Percentiles rank a stretch among this genome's conserved stretches.
Evolutionary conservation across 2,329 filamentous ascomycete genomes (phyloP).

Genomic region (Fusarium zealandicum): DNA sequence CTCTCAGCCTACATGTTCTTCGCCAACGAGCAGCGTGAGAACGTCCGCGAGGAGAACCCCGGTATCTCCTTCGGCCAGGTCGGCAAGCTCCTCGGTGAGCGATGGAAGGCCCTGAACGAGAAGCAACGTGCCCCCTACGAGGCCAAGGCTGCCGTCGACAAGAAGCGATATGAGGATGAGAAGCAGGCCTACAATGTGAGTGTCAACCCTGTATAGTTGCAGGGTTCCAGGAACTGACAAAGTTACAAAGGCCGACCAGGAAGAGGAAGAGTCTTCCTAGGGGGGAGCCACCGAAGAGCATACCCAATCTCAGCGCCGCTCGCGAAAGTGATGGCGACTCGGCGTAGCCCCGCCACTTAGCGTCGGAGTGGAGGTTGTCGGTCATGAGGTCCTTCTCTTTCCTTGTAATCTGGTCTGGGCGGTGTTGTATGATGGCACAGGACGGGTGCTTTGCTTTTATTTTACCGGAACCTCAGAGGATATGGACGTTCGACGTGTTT

Average conservation of each 20-base stretch:
- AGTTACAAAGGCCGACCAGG: slow-evolving; percentile 60
- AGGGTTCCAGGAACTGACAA: slow-evolving; percentile 39
- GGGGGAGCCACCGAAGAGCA: slow-evolving; percentile 12
- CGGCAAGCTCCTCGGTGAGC: slow-evolving; percentile 96
- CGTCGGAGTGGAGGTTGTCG: slow-evolving; percentile 22
- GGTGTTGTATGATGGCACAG: slow-evolving; percentile 54
- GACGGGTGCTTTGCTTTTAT: slow-evolving; percentile 50
- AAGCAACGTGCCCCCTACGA: slow-evolving; percentile 95
- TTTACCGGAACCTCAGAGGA: slow-evolving; percentile 47
- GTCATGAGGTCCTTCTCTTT: slow-evolving; percentile 37
- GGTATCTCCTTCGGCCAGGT: slow-evolving; percentile 99
- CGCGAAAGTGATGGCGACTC: slow-evolving; percentile 17
- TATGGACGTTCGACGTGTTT: slow-evolving; percentile 45
- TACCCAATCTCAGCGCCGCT: slow-evolving; percentile 15
- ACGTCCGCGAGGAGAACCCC: slow-evolving; percentile 97
- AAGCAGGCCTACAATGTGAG: slow-evolving; percentile 92
- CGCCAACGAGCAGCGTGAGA: slow-evolving; percentile 98
- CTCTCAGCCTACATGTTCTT: slow-evolving; percentile 99
- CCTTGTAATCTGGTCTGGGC: slow-evolving; percentile 49
- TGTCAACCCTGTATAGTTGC: slow-evolving; percentile 15
- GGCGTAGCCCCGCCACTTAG: slow-evolving; percentile 17
- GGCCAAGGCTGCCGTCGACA: slow-evolving; percentile 94
- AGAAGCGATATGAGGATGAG: slow-evolving; percentile 99
- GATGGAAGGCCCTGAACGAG: slow-evolving; percentile 96
- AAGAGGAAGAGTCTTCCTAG: slow-evolving; percentile 64